Evolutionary conservation across 1,284 basidiomycete genomes (phyloP).

Genomic region (Ganoderma lingzhi): DNA sequence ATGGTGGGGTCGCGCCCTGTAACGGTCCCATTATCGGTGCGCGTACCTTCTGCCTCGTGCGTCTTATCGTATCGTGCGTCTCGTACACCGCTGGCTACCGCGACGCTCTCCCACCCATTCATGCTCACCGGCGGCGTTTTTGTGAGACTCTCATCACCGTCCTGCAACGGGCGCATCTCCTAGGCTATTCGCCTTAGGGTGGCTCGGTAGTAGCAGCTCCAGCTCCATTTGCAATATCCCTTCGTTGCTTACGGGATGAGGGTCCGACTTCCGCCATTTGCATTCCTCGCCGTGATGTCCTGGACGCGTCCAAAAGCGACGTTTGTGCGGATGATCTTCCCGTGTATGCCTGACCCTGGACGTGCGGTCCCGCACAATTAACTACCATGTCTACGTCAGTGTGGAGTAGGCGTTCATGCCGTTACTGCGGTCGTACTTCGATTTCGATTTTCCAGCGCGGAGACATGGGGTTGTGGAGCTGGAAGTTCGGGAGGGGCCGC

Average conservation of each 20-base stretch:
- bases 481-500: not conserved
- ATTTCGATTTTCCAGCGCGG: not conserved
- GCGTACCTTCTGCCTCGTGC: not conserved
- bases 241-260: not conserved
- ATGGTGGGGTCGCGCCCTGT: not conserved
- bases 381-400: not conserved
- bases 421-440: not conserved
- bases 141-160: not conserved
- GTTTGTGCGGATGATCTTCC: not conserved
- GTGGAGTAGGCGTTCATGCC: not conserved
- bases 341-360: too few relatives aligned
- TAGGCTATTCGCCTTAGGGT: not conserved
- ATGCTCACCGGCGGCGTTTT: not conserved
- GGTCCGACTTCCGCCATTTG: not conserved
- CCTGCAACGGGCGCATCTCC: slow-evolving; percentile 5
- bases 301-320: not conserved
- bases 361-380: not conserved
- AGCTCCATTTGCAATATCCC: not conserved
- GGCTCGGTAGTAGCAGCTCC: not conserved
- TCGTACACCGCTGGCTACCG: not conserved
- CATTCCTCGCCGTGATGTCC: not conserved
- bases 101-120: not conserved
- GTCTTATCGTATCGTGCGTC: not conserved
- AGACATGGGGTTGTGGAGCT: not conserved
- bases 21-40: not conserved